Evolutionary conservation across 768 basidiomycete species (phyloP), one percentile per base, ranked within the genome.

Genomic region (Pisolithus tinctorius): DNA sequence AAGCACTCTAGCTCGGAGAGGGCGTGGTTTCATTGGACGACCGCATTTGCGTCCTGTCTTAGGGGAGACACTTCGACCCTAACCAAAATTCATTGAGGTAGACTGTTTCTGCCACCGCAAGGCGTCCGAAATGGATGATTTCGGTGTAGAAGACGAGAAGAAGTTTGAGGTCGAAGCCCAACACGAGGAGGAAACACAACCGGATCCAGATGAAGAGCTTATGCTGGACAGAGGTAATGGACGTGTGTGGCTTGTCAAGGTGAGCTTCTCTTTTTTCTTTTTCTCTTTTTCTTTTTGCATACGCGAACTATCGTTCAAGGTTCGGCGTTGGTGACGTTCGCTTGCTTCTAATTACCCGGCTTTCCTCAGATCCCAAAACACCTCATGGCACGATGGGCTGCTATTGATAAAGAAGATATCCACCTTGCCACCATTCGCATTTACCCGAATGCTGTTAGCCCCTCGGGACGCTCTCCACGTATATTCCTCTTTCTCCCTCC

Each of bases 351-450:
- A 31, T 31, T 34, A 4, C 11, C 11, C 29, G n/a, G 43, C n/a
- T 50, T 47, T 57, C 41, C 41, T 36, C 69, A 92, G 89, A 82
- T 95, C 41, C 93, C 93, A 0, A 86, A 86, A 63, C 87, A 86
- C 64, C 72, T 96, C 48, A 80, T 93, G 74, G 85, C 91, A 57
- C 78, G 85, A 31, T 97, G 93, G 93, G 71, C 82, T n/a, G 71
- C 80, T 29, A 78, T 91, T 39, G 74, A 83, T 55, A 76, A 77
- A 4, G 88, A 89, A 51, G 87, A 86, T 55, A 70, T 88, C 3
- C 85, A 91, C 55, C 79, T 96, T 1, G 94, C 91, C 6, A 87
- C 84, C 7, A 78, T 97, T 48, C 82, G 93, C 0, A 83, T 96
- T 11, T 95, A 92, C 69, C 74, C 74, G 45, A 66, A 73, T 40